Evolutionary conservation across 2,329 filamentous ascomycete species (phyloP), one percentile per base, ranked within the genome.

Genomic region (Thermothelomyces thermophilus): DNA sequence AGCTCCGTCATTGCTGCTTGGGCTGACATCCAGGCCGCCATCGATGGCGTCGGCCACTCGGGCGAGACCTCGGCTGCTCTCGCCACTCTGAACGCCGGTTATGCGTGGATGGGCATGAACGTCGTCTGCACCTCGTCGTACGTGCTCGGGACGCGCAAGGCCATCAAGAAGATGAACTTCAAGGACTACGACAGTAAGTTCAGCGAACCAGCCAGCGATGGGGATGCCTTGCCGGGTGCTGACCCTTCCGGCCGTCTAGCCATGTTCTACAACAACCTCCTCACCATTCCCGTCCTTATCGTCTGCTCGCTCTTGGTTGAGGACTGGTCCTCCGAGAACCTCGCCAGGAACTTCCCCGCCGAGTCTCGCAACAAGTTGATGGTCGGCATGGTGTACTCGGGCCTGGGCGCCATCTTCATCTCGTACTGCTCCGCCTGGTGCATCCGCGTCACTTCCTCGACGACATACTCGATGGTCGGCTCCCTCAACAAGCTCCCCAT

Each of bases 351-450:
- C 76, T 98, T 98, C 74, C 93, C 93, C 2, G 61, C 73, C n/a
- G 86, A 85, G 57, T 75, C 82, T 30, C 86, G 90, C 61, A 93
- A 88, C 69, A 79, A 75, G 60, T 82, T 96, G 60, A 78, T 95
- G 59, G 72, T 86, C 53, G 87, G 90, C 64, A 96, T 97, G 87
- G 73, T 97, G 63, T 86, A 97, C 70, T 96, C 93, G 5, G 93
- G 93, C 53, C 76, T 96, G 47, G 90, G 84, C 31, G 87, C 90
- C 44, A 90, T 97, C 64, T 95, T 96, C 73, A 98, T 98, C 69
- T 97, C 91, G n/a, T 98, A 98, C 78, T 94, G 90, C 65, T 96
- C 91, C 14, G 93, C 93, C 33, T 98, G 93, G 93, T 97, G 93
- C 66, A 94, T 98, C 57, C 90, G 93, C 59, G 87, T 95, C 57